These are phyloP conservation scores for Mycena polygramma DNA, from an alignment of 768 basidiomycete species.

Conservation along the genomic window DNA sequence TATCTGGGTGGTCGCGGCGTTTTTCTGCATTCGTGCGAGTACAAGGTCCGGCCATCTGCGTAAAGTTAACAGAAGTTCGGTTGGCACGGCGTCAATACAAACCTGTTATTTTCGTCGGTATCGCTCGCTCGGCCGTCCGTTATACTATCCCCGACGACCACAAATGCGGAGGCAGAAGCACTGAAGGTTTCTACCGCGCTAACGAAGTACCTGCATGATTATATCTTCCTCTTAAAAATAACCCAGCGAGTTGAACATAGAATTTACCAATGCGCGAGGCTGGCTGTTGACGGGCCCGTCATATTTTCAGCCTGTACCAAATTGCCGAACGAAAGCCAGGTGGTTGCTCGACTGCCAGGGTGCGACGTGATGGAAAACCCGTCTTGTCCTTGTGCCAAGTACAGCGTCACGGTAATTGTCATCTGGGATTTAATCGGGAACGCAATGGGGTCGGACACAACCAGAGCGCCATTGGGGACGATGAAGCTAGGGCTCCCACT, in stretches of 20 bases:
- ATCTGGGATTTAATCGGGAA: constrained; percentile 54
- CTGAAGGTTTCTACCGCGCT: constrained; percentile 59
- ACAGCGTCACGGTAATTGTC: constrained; percentile 58
- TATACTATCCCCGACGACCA: constrained; percentile 66
- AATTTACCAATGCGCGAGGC: constrained; percentile 53
- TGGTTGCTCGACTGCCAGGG: constrained; percentile 64
- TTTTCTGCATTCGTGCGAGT: constrained; percentile 55
- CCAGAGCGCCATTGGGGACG: constrained; percentile 59
- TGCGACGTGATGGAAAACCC: constrained; percentile 60
- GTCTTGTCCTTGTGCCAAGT: constrained; percentile 54
- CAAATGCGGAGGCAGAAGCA: constrained; percentile 47
- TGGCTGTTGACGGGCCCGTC: constrained; percentile 47
- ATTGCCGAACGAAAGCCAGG: constrained; percentile 57
- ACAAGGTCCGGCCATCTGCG: constrained; percentile 63
- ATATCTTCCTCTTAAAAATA: background rate
- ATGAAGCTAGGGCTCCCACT: constrained; percentile 54
- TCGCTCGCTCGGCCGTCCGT: constrained; percentile 65
- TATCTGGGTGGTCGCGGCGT: constrained; percentile 49
- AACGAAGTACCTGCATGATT: constrained; percentile 53
- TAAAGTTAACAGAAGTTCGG: constrained; percentile 3
- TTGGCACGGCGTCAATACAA: constrained; percentile 1
- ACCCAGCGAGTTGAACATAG: background rate
- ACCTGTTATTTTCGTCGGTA: constrained; percentile 61
- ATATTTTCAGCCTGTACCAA: constrained; percentile 50
- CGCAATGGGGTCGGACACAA: constrained; percentile 60